These are phyloP conservation scores for Candida krabiensis DNA, from an alignment of 805 yeast species.

Conservation along the genomic window DNA sequence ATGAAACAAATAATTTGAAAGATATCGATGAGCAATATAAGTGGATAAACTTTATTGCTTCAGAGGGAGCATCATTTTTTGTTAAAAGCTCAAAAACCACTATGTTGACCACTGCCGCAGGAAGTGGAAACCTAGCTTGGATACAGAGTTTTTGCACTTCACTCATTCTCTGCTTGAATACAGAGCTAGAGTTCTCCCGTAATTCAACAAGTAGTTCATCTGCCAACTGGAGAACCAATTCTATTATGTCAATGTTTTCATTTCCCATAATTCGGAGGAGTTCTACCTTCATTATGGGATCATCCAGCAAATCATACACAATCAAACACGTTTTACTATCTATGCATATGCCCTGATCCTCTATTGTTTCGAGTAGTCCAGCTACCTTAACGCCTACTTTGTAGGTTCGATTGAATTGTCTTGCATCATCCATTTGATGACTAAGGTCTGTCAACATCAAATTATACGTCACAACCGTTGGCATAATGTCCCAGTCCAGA, in stretches of 20 bases:
- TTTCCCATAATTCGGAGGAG: conserved; percentile 4
- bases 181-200: too few species aligned
- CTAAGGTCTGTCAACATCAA: conserved; percentile 3
- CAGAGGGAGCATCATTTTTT: not conserved
- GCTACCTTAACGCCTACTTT: too few species aligned
- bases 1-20: not conserved
- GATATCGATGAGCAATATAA: not conserved
- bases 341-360: not conserved
- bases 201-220: too few species aligned
- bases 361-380: conserved; percentile 2
- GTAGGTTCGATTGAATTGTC: too few species aligned
- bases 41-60: not conserved
- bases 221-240: too few species aligned
- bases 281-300: not conserved
- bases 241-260: too few species aligned
- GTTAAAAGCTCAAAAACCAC: not conserved
- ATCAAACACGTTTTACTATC: conserved; percentile 6
- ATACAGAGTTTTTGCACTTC: too few species aligned
- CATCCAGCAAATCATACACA: conserved; percentile 4
- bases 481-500: conserved; percentile 2
- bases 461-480: conserved; percentile 9
- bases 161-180: too few species aligned
- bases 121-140: too few species aligned
- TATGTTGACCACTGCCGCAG: not conserved
- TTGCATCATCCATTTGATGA: too few species aligned